Percentiles rank a stretch among this genome's conserved stretches.
phyloP scores from a whole-genome alignment of 768 basidiomycete genomes.

The Lentinula raphanica region DNA sequence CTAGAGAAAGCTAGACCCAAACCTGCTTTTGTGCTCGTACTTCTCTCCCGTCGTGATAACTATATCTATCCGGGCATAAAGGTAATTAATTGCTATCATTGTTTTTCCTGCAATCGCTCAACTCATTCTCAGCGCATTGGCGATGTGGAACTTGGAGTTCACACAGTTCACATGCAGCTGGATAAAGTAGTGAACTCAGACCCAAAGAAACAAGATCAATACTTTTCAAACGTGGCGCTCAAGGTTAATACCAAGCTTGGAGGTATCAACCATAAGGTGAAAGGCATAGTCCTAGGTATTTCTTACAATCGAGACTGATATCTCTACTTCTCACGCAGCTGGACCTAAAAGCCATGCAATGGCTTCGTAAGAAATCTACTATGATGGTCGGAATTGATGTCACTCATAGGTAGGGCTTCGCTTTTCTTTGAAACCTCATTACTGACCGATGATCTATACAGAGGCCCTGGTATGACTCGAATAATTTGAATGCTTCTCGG shows the following conservation, averaged over 20 bases:
- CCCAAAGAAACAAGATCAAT: conserved; percentile 63
- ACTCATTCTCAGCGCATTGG: conserved; percentile 45
- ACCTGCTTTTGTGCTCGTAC: conserved; percentile 65
- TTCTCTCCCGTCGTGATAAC: conserved; percentile 65
- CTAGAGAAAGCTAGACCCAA: conserved; percentile 22
- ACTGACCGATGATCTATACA: background rate
- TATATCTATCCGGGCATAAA: conserved; percentile 81
- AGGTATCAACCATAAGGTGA: conserved; percentile 66
- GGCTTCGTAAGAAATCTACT: conserved; percentile 63
- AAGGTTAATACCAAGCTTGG: conserved; percentile 84
- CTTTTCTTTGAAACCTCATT: background rate
- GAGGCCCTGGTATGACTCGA: background rate
- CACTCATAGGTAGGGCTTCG: conserved; percentile 49
- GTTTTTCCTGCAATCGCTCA: background rate
- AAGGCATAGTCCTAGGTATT: background rate
- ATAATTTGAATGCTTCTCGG: background rate
- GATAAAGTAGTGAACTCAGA: conserved; percentile 49
- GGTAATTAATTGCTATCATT: conserved; percentile 19
- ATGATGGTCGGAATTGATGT: conserved; percentile 88
- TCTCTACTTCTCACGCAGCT: conserved; percentile 29
- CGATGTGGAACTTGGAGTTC: conserved; percentile 68
- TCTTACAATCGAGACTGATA: background rate
- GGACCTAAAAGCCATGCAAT: conserved; percentile 48
- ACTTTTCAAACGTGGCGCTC: conserved; percentile 75
- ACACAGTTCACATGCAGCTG: conserved; percentile 69